These are phyloP conservation scores for Aspergillus saccharolyticus DNA, from an alignment of 495 filamentous ascomycete species.

Conservation along the genomic window DNA sequence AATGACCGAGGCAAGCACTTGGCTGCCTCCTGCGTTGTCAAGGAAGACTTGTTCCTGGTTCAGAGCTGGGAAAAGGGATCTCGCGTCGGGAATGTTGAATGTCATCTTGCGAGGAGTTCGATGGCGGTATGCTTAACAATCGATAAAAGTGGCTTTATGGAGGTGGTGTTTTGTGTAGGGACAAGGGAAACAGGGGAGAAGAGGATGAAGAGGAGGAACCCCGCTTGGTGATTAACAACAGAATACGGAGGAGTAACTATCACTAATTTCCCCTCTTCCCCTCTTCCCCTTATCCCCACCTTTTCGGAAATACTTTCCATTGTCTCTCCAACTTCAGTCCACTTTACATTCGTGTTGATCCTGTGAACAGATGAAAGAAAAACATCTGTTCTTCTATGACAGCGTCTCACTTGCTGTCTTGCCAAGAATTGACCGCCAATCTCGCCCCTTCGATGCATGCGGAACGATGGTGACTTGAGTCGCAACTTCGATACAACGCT, in stretches of 20 bases:
- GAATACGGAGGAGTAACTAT: too few species aligned
- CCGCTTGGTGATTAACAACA: too few species aligned
- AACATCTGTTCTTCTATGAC: too few species aligned
- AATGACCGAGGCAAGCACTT: slow-evolving; percentile 58
- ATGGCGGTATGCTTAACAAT: too few species aligned
- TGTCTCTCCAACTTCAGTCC: too few species aligned
- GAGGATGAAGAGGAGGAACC: too few species aligned
- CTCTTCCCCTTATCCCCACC: too few species aligned
- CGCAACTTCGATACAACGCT: neutral
- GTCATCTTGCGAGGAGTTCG: slow-evolving; percentile 8
- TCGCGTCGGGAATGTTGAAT: slow-evolving; percentile 52
- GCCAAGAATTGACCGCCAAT: neutral
- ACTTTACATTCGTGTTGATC: too few species aligned
- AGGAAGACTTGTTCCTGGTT: slow-evolving; percentile 61
- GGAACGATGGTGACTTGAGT: neutral
- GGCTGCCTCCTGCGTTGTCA: slow-evolving; percentile 74
- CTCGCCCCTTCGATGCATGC: neutral
- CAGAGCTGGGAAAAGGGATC: slow-evolving; percentile 61
- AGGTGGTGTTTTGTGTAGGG: too few species aligned
- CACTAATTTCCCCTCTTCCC: too few species aligned
- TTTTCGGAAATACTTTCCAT: too few species aligned
- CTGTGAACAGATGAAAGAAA: too few species aligned
- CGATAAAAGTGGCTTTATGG: neutral
- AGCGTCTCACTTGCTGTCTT: neutral
- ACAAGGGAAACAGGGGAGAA: neutral